Base-by-base conservation (phyloP, 2,329 filamentous ascomycete genomes). In the Thielaviopsis punctulata region DNA sequence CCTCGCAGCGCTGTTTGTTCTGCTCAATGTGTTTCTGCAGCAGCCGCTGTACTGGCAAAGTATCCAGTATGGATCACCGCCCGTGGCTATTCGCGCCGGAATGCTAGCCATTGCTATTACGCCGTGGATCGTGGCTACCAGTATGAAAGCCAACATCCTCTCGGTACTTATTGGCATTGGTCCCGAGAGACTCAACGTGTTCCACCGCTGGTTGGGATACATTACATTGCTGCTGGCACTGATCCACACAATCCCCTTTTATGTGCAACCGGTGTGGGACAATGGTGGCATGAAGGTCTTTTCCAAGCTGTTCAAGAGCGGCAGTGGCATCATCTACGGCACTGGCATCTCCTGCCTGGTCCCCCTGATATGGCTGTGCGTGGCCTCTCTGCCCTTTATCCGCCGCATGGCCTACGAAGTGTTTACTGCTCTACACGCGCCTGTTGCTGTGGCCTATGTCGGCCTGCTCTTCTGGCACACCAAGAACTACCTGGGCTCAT, bases 401-500 rank as follows among this genome's bases (percentile, higher is more conserved):
- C 77, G 90, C 57, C 73, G 82, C 56, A 71, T 79, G 57, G 82
- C 86, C 58, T 96, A 95, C 65, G 90, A 96, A 63, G 65, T 87
- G 1, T 96, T 96, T 61, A 79, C 90, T 18, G 65, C 82, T 25
- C 69, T 94, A 2, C 90, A 96, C 62, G 77, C 89, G 0, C 88
- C 90, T 0, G 82, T 87, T 9, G 82, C 86, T 0, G 76, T 89
- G 39, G 70, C 85, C 13, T 94, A 92, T 61, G 70, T 95, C 6
- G 89, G 75, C 1, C 76, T 94, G 63, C 73, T 96, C 24, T 94
- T 96, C 68, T 96, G 90, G 90, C 90, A 96, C 65, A 92, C 86
- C 60, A 84, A 89, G 66, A 95, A 95, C 66, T 94, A 85, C 59
- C 75, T 95, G 36, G 82, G 81, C 52, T 94, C 89, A 0, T 95